These are phyloP conservation scores for Thelonectria blattea DNA, from an alignment of 2,329 filamentous ascomycete genomes.

Conservation along the genomic window DNA sequence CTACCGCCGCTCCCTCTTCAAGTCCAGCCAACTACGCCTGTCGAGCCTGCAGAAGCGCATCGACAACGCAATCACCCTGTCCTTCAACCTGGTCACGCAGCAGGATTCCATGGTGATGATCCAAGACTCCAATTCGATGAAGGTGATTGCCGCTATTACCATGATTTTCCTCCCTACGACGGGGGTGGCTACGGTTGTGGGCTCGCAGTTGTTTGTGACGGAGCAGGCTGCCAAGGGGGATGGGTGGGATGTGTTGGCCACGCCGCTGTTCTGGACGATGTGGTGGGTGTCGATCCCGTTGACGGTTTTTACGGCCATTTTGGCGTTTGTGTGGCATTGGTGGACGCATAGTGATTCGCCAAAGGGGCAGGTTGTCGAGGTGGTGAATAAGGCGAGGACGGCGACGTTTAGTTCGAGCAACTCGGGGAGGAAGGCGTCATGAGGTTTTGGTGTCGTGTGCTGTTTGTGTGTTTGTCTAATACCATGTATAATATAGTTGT, in stretches of 20 bases:
- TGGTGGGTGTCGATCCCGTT: constrained; percentile 42
- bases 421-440: constrained; percentile 9
- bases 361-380: constrained; percentile 27
- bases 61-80: constrained; percentile 43
- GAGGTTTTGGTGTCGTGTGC: background rate
- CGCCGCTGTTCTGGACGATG: constrained; percentile 40
- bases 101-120: constrained; percentile 45
- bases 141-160: constrained; percentile 46
- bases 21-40: constrained; percentile 44
- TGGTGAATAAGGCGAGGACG: constrained; percentile 27
- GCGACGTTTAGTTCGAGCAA: constrained; percentile 28
- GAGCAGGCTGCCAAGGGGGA: constrained; percentile 22
- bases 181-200: constrained; percentile 42
- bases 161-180: constrained; percentile 47
- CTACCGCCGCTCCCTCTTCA: constrained; percentile 43
- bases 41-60: constrained; percentile 44
- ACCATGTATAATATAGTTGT: background rate
- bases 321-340: constrained; percentile 40
- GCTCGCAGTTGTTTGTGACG: constrained; percentile 38
- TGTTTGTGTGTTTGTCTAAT: background rate
- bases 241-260: constrained; percentile 32
- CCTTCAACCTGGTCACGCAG: constrained; percentile 46
- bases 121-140: constrained; percentile 46
- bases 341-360: constrained; percentile 36
- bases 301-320: constrained; percentile 33